phyloP scores from a whole-genome alignment of 305 asterid species.

The Fraxinus dipetala region DNA sequence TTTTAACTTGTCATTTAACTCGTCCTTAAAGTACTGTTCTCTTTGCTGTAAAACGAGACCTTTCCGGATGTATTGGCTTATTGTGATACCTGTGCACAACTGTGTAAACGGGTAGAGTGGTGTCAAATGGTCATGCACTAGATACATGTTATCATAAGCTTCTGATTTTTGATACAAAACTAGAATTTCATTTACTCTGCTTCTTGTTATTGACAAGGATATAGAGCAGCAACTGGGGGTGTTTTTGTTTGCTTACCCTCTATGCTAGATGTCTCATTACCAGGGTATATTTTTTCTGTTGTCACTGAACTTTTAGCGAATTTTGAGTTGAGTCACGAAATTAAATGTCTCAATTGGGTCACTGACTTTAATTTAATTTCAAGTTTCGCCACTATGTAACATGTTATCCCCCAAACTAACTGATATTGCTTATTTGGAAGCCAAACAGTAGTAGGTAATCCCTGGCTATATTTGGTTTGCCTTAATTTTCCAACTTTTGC shows the following conservation, averaged over 20 bases:
- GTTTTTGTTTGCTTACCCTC: background rate
- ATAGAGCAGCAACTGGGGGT: background rate
- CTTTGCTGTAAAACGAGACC: background rate
- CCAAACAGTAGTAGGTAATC: background rate
- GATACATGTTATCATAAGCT: background rate
- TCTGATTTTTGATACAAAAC: background rate
- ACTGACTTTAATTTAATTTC: background rate
- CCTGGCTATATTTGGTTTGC: background rate
- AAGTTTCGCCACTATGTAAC: background rate
- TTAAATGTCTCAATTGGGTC: background rate
- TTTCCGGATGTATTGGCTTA: background rate
- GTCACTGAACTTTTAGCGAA: background rate
- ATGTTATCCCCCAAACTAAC: background rate
- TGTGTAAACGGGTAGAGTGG: background rate
- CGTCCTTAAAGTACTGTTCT: background rate
- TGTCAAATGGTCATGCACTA: background rate
- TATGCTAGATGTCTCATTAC: background rate
- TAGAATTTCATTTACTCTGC: background rate
- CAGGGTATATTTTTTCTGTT: background rate
- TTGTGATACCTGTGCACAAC: background rate
- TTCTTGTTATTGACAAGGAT: background rate
- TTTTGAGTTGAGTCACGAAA: background rate
- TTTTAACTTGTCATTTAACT: background rate
- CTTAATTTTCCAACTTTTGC: background rate
- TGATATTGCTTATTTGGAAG: background rate